phyloP scores from a whole-genome alignment of 257 asterid species.

The Avicennia marina region DNA sequence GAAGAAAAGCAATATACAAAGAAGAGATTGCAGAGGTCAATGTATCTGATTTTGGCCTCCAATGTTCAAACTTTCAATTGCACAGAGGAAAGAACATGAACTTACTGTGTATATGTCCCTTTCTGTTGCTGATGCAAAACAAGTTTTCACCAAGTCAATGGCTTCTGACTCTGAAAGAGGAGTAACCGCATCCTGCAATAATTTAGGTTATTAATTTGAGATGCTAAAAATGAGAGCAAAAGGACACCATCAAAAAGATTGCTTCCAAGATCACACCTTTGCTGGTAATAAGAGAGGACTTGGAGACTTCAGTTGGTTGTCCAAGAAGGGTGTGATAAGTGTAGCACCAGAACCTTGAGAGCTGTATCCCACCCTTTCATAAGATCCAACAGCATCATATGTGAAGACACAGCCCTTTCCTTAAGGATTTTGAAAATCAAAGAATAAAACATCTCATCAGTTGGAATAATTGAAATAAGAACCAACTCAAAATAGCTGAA shows the following conservation, averaged over 20 bases:
- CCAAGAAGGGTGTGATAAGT: conserved; percentile 91
- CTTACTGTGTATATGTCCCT: conserved; percentile 78
- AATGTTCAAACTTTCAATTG: too few species aligned
- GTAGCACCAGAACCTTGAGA: conserved; percentile 97
- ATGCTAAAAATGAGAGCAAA: neutral
- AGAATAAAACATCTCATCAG: conserved; percentile 3
- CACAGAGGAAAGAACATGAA: too few species aligned
- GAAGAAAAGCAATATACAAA: too few species aligned
- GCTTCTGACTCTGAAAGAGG: conserved; percentile 83
- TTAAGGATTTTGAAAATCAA: conserved; percentile 19
- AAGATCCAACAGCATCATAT: conserved; percentile 95
- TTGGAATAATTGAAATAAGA: neutral
- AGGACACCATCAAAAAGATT: too few species aligned
- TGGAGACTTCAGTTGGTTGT: conserved; percentile 70
- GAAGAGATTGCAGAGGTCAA: too few species aligned
- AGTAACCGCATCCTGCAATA: conserved; percentile 56
- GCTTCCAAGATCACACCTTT: conserved; percentile 27
- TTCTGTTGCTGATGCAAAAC: conserved; percentile 78
- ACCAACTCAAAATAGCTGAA: neutral
- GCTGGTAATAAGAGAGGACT: conserved; percentile 59
- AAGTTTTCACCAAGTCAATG: conserved; percentile 78
- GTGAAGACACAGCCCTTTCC: conserved; percentile 98
- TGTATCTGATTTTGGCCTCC: too few species aligned
- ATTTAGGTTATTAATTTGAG: neutral
- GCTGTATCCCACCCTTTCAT: conserved; percentile 96